Conservation (phyloP, 305 asterid genomes). For the Rubia peregrina region DNA sequence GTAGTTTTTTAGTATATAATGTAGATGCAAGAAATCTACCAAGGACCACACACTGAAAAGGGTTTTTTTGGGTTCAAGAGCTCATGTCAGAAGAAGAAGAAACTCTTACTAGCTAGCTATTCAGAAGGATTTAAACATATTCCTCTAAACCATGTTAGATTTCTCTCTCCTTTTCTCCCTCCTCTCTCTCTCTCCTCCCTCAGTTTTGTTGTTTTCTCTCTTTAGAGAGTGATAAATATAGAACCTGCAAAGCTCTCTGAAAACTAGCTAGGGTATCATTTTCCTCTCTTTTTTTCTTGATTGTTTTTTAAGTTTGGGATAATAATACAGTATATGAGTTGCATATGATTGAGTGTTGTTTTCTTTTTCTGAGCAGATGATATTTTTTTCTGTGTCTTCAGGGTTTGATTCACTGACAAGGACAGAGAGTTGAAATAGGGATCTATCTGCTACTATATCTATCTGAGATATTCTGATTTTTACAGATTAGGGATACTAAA, state of each 20-base stretch:
- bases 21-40: constrained; percentile 24
- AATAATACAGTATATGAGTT: no score
- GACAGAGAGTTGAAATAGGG: constrained; percentile 11
- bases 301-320: not conserved
- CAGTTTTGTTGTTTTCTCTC: constrained; percentile 6
- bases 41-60: constrained; percentile 25
- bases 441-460: not conserved
- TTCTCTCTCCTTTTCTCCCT: constrained; percentile 26
- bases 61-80: constrained; percentile 22
- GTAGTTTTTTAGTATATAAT: not conserved
- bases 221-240: constrained; percentile 21
- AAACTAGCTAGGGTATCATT: constrained; percentile 28
- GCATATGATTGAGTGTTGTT: constrained; percentile 23
- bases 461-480: constrained; percentile 12
- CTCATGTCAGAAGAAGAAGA: constrained; percentile 15
- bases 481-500: constrained; percentile 17
- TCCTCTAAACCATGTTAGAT: constrained; percentile 20
- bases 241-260: constrained; percentile 13
- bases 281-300: not conserved
- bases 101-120: constrained; percentile 4
- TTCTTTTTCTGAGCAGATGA: constrained; percentile 10
- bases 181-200: constrained; percentile 21
- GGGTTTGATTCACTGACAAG: constrained; percentile 29
- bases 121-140: constrained; percentile 27
- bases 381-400: constrained; percentile 30